These are phyloP conservation scores for Dactylonectria macrodidyma DNA, from an alignment of 2,329 filamentous ascomycete species.

Conservation along the genomic window DNA sequence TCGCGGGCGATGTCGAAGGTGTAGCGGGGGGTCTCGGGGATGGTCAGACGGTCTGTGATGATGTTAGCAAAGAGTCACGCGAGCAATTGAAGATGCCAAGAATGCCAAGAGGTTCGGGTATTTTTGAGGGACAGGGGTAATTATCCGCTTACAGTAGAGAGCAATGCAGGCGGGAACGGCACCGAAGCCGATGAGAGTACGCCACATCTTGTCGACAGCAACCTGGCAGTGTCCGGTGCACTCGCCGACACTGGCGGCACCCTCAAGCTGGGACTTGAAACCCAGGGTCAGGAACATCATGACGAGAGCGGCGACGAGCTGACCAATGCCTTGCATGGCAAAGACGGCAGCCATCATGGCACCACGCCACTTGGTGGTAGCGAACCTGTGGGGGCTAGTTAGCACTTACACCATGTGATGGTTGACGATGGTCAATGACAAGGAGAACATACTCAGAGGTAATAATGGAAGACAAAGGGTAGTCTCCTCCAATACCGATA, in stretches of 20 bases:
- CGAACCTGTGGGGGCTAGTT: slow-evolving; percentile 61
- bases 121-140: background rate
- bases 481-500: slow-evolving; percentile 69
- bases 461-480: slow-evolving; percentile 86
- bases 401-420: background rate
- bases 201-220: slow-evolving; percentile 88
- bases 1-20: slow-evolving; percentile 87
- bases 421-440: background rate
- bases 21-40: slow-evolving; percentile 90
- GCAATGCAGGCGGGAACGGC: slow-evolving; percentile 85
- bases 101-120: slow-evolving; percentile 10
- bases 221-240: slow-evolving; percentile 64
- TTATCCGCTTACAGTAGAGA: slow-evolving; percentile 73
- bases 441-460: slow-evolving; percentile 77
- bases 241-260: slow-evolving; percentile 63
- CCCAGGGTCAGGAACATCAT: slow-evolving; percentile 82
- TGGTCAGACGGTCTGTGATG: slow-evolving; percentile 74
- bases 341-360: slow-evolving; percentile 92
- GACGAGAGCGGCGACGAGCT: slow-evolving; percentile 82
- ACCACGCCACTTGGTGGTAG: slow-evolving; percentile 87
- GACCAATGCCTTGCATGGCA: slow-evolving; percentile 89
- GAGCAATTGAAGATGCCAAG: slow-evolving; percentile 18
- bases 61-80: slow-evolving; percentile 15
- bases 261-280: slow-evolving; percentile 75
- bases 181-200: slow-evolving; percentile 84